phyloP scores from a whole-genome alignment of 2,329 filamentous ascomycete species.

The Botrytis pseudocinerea region DNA sequence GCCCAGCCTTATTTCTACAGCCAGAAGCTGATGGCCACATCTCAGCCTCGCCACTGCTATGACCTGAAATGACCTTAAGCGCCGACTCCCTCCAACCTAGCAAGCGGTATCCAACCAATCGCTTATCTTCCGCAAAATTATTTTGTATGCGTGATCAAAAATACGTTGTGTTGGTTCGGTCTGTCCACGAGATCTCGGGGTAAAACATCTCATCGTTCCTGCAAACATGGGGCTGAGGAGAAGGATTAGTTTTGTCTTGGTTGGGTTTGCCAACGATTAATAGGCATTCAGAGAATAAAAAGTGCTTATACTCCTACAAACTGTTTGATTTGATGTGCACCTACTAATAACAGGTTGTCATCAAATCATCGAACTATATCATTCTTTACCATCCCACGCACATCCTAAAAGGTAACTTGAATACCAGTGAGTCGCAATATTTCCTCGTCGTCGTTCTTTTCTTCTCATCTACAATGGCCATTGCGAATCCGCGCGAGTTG shows the following conservation, averaged over 20 bases:
- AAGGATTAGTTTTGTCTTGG: conserved; percentile 8
- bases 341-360: conserved; percentile 1
- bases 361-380: neutral
- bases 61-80: conserved; percentile 7
- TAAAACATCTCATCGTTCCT: neutral
- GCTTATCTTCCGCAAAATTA: too few species aligned
- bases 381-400: neutral
- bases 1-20: conserved; percentile 6
- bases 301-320: neutral
- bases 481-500: neutral
- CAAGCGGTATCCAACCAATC: conserved; percentile 3
- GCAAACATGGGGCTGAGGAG: neutral
- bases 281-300: conserved; percentile 1
- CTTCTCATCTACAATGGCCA: neutral
- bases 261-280: neutral
- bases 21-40: neutral
- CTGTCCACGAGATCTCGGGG: neutral
- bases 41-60: conserved; percentile 7
- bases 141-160: neutral
- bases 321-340: neutral
- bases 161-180: neutral
- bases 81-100: neutral
- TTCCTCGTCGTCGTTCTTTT: neutral
- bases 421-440: conserved; percentile 10
- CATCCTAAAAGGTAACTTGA: neutral